Percentiles rank a stretch among this genome's conserved stretches.
These are phyloP conservation scores for Pseudophaeomoniella oleicola DNA, from an alignment of 2,329 filamentous ascomycete species.

Conservation along the genomic window DNA sequence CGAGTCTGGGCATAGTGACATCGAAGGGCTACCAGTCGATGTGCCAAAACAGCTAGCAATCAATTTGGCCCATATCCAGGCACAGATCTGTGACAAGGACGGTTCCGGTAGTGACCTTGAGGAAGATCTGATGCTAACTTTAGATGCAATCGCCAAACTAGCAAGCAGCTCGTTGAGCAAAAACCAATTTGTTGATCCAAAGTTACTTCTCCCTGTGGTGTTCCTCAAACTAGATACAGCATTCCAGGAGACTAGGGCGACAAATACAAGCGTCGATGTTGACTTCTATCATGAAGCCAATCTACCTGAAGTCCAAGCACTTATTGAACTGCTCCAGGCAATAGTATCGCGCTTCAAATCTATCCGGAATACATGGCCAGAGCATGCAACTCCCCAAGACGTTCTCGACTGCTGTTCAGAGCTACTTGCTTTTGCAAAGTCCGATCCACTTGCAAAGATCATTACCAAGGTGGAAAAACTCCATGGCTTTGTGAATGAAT, in stretches of 20 bases:
- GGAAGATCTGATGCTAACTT: conserved; percentile 15
- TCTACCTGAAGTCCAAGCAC: conserved; percentile 55
- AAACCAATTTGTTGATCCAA: conserved; percentile 14
- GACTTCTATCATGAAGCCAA: conserved; percentile 88
- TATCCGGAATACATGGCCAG: conserved; percentile 49
- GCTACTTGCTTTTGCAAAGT: conserved; percentile 59
- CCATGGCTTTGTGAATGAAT: conserved; percentile 74
- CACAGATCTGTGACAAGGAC: conserved; percentile 23
- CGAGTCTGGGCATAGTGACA: conserved; percentile 25
- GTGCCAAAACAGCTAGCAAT: conserved; percentile 43
- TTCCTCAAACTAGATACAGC: conserved; percentile 52
- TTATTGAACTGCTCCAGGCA: conserved; percentile 54
- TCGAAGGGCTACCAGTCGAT: conserved; percentile 13
- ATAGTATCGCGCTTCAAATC: conserved; percentile 59
- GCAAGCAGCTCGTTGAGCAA: background rate
- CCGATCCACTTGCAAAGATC: conserved; percentile 73
- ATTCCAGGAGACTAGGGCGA: conserved; percentile 30
- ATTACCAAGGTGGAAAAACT: conserved; percentile 79
- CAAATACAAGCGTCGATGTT: conserved; percentile 36
- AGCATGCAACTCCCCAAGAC: conserved; percentile 68
- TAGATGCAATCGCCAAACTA: background rate
- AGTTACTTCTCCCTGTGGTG: conserved; percentile 49
- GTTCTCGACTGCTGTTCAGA: conserved; percentile 62
- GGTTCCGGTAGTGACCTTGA: conserved; percentile 16
- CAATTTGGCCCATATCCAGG: conserved; percentile 46